These are phyloP conservation scores for Cryptosporidium tyzzeri DNA, from an alignment of 169 alveolate genomes.

Conservation along the genomic window DNA sequence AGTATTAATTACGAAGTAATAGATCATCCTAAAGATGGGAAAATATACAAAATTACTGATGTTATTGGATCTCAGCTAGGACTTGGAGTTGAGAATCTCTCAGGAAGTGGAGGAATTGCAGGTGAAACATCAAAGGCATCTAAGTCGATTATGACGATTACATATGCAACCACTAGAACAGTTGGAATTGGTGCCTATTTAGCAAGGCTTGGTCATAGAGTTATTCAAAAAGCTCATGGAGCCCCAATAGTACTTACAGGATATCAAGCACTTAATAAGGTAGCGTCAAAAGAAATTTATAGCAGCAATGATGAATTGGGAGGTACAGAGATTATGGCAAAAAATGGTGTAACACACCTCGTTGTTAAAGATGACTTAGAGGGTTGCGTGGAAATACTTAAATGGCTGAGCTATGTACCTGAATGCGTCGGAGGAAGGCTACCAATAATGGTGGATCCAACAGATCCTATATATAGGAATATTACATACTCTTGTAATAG, in stretches of 20 bases:
- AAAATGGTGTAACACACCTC: slow-evolving; percentile 89
- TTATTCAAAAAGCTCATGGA: slow-evolving; percentile 85
- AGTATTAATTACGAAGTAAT: slow-evolving; percentile 80
- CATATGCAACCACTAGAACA: slow-evolving; percentile 88
- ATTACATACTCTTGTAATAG: slow-evolving; percentile 78
- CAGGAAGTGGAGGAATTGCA: slow-evolving; percentile 89
- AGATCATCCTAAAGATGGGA: slow-evolving; percentile 80
- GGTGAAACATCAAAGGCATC: slow-evolving; percentile 91
- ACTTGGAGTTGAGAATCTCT: slow-evolving; percentile 88
- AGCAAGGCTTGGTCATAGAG: slow-evolving; percentile 88
- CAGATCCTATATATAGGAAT: slow-evolving; percentile 80
- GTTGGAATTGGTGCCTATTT: slow-evolving; percentile 92
- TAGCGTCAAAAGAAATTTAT: slow-evolving; percentile 87
- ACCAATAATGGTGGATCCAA: slow-evolving; percentile 79
- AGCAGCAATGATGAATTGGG: slow-evolving; percentile 90
- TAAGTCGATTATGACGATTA: slow-evolving; percentile 86
- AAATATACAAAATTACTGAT: slow-evolving; percentile 78
- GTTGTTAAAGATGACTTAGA: slow-evolving; percentile 86
- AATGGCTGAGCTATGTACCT: slow-evolving; percentile 87
- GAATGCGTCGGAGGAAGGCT: slow-evolving; percentile 82
- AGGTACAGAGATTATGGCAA: slow-evolving; percentile 89
- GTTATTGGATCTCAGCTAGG: slow-evolving; percentile 78
- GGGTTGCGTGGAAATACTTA: slow-evolving; percentile 84
- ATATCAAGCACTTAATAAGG: slow-evolving; percentile 87
- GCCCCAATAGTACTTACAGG: slow-evolving; percentile 90